A percentile compares a stretch with the other conserved stretches of the same genome.
Conservation (phyloP, 2,329 filamentous ascomycete genomes). For the Raffaelea deltoideospora region DNA sequence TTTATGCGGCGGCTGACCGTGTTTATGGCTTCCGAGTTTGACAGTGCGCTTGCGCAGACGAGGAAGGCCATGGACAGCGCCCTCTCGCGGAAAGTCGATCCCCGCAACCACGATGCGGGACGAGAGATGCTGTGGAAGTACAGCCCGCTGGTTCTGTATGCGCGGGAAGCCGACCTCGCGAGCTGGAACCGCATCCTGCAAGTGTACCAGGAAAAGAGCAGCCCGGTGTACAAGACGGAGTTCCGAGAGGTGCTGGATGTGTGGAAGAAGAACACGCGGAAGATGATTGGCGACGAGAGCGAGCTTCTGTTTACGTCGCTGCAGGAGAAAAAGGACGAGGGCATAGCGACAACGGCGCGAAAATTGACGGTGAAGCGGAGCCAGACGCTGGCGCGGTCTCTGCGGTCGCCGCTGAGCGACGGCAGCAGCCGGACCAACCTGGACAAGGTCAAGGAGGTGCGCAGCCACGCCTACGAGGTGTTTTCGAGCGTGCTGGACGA, state of each 20-base stretch:
- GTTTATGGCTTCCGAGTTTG: conserved; percentile 71
- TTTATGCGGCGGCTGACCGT: conserved; percentile 71
- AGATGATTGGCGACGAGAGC: conserved; percentile 56
- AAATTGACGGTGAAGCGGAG: conserved; percentile 91
- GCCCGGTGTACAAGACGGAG: conserved; percentile 64
- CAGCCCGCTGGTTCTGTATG: conserved; percentile 73
- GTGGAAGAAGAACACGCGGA: conserved; percentile 69
- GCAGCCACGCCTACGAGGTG: conserved; percentile 62
- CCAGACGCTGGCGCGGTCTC: conserved; percentile 64
- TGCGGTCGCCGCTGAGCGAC: conserved; percentile 44
- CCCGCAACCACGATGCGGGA: conserved; percentile 53
- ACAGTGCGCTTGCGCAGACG: conserved; percentile 56
- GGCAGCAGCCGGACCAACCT: conserved; percentile 23
- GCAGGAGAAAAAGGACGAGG: conserved; percentile 73
- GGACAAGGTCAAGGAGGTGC: conserved; percentile 46
- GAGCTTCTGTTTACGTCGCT: conserved; percentile 75
- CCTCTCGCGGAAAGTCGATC: conserved; percentile 52
- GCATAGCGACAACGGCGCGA: conserved; percentile 58
- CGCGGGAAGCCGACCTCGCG: conserved; percentile 64
- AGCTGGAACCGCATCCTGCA: conserved; percentile 72
- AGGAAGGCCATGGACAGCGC: conserved; percentile 47
- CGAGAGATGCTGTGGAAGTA: conserved; percentile 74
- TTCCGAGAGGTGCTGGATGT: conserved; percentile 62
- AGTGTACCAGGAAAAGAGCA: conserved; percentile 65
- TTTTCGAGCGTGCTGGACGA: conserved; percentile 72